Percentiles rank a stretch among this genome's conserved stretches.
These are phyloP conservation scores for Akebia trifoliata DNA, from an alignment of 164 flowering plant species.

Conservation along the genomic window DNA sequence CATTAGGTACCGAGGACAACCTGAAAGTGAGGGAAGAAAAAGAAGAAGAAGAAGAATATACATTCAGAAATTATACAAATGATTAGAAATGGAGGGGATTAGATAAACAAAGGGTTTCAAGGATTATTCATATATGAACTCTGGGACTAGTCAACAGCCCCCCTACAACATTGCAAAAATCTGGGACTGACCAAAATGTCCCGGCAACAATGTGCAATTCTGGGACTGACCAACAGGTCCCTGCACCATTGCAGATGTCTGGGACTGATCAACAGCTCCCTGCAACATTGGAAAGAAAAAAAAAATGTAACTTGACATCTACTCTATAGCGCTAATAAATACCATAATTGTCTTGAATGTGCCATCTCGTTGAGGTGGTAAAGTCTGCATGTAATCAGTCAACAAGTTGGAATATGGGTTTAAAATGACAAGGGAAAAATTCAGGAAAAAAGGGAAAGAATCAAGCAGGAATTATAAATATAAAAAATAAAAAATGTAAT, in stretches of 20 bases:
- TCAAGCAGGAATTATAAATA: too few species aligned
- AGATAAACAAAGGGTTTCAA: too few species aligned
- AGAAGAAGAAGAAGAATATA: too few species aligned
- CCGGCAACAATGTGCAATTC: slow-evolving; percentile 10
- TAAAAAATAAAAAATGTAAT: too few species aligned
- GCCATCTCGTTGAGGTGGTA: too few species aligned
- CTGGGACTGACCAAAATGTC: slow-evolving; percentile 8
- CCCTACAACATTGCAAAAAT: slow-evolving; percentile 15
- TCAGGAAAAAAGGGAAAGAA: too few species aligned
- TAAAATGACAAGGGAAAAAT: too few species aligned
- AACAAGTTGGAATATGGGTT: too few species aligned
- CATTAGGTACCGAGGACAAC: background rate
- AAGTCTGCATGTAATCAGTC: too few species aligned
- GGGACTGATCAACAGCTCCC: slow-evolving; percentile 10
- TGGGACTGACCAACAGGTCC: slow-evolving; percentile 4
- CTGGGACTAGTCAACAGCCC: slow-evolving; percentile 8
- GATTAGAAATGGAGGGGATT: background rate
- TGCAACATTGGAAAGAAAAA: slow-evolving; percentile 10
- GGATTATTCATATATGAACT: too few species aligned
- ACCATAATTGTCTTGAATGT: too few species aligned
- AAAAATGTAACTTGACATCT: background rate
- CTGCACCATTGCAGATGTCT: slow-evolving; percentile 8
- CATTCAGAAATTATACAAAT: too few species aligned
- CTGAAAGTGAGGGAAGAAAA: background rate
- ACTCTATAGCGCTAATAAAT: background rate